Evolutionary conservation across 2,329 filamentous ascomycete species (phyloP), one percentile per base, ranked within the genome.

Genomic region (Mycosphaerella arachidis): DNA sequence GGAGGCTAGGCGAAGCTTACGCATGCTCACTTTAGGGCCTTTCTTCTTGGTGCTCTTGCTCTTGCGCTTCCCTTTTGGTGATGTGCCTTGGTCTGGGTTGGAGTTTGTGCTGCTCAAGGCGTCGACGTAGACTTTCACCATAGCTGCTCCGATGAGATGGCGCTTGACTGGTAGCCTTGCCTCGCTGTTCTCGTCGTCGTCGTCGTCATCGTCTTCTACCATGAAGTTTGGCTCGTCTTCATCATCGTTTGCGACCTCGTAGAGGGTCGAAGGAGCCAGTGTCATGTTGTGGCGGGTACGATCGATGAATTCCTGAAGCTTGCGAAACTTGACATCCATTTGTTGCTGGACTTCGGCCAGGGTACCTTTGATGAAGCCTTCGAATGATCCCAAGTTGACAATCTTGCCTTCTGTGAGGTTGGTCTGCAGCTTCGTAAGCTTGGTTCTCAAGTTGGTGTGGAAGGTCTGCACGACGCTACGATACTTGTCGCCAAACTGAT

Each of bases 91-190:
- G 5, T 50, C 46, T 9, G 52, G 31, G 24, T 54, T n/a, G 12
- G 31, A 27, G 8, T 20, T 35, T 1, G 31, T 54, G 30, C 31
- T 40, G 35, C 31, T 13, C 29, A 54, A 9, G 35, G 31, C 40
- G 6, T 56, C 54, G n/a, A 33, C 31, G 45, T 56, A 56, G 27
- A 37, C 29, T 12, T 48, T 37, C n/a, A 33, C 45, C 54, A 56
- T 48, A 13, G 43, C 54, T 3, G 29, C 37, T 13, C 54, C 54
- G 29, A 56, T 27, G 31, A 56, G 24, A 30, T 56, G 54, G 8
- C 29, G 46, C 20, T 50, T 50, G 6, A 29, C 46, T n/a, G 46
- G n/a, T 16, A 43, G 16, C n/a, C 40, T 43, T n/a, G 40, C 13
- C 8, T 43, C 40, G n/a, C 13, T 4, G n/a, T 43, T 8, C 13